These are phyloP conservation scores for Schizosaccharomyces osmophilus DNA, from an alignment of 805 yeast species.

Conservation along the genomic window DNA sequence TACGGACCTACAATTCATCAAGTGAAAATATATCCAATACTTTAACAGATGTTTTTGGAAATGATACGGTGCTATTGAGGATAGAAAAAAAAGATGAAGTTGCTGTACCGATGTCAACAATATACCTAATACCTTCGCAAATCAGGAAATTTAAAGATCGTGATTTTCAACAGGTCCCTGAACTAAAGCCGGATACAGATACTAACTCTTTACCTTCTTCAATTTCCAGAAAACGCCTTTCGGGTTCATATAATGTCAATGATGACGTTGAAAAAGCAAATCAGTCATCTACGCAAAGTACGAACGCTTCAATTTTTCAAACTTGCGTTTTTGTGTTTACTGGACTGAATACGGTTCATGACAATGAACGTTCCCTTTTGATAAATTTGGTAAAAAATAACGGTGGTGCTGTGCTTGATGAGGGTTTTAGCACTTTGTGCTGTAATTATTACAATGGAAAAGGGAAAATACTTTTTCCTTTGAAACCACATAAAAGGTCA, in stretches of 20 bases:
- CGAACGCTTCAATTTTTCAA: not conserved
- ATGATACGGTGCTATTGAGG: not conserved
- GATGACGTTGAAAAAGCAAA: too few species aligned
- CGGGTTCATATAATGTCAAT: too few species aligned
- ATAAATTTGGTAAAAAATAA: not conserved
- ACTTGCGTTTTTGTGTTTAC: not conserved
- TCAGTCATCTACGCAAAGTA: too few species aligned
- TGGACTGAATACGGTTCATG: not conserved
- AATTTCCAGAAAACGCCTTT: too few species aligned
- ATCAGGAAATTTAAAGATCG: not conserved
- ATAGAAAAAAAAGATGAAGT: not conserved
- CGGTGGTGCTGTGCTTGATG: not conserved
- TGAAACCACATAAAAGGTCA: not conserved
- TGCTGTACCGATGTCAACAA: not conserved
- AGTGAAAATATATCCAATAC: not conserved
- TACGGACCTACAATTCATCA: not conserved
- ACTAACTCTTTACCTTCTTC: too few species aligned
- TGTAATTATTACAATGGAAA: not conserved
- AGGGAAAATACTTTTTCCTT: not conserved
- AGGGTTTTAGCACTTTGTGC: not conserved
- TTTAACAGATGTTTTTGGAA: not conserved
- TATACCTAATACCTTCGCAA: not conserved
- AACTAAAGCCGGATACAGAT: too few species aligned
- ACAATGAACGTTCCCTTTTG: not conserved
- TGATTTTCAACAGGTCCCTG: not conserved